Conservation (phyloP, 2,329 filamentous ascomycete genomes). For the Aspergillus jensenii region DNA sequence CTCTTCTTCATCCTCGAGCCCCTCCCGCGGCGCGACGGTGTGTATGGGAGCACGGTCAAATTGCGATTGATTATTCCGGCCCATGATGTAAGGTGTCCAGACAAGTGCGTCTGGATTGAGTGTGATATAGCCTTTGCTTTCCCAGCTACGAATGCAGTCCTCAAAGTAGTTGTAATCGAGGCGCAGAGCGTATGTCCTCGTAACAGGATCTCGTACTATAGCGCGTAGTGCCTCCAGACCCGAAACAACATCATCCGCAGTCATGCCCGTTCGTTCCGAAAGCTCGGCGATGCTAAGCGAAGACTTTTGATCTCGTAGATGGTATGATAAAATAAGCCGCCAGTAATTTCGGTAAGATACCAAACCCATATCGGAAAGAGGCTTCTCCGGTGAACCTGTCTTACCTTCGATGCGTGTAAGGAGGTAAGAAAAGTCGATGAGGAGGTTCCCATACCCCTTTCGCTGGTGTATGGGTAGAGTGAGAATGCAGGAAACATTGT, state of each 20-base stretch:
- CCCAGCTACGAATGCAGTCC: conserved; percentile 85
- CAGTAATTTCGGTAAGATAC: conserved; percentile 98
- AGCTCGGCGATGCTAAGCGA: conserved; percentile 55
- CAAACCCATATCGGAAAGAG: conserved; percentile 93
- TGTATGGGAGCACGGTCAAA: conserved; percentile 83
- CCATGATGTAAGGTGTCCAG: conserved; percentile 98
- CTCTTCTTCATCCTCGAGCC: conserved; percentile 35
- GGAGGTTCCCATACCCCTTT: conserved; percentile 92
- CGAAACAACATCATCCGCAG: conserved; percentile 91
- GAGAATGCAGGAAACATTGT: conserved; percentile 96
- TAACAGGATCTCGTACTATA: conserved; percentile 84
- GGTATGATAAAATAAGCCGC: conserved; percentile 83
- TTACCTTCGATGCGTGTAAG: conserved; percentile 90
- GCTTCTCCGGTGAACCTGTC: conserved; percentile 94
- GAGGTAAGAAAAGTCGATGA: conserved; percentile 98
- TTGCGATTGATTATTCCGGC: conserved; percentile 75
- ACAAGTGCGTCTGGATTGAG: conserved; percentile 77
- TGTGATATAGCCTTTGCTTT: conserved; percentile 81
- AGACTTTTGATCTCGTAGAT: conserved; percentile 66
- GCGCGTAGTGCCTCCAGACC: conserved; percentile 87
- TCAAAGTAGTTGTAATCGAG: conserved; percentile 83
- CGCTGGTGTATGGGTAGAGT: conserved; percentile 95
- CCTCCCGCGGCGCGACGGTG: conserved; percentile 83
- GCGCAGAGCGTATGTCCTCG: conserved; percentile 83
- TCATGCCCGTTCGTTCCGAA: conserved; percentile 90